These are phyloP conservation scores for Tulasnella sp. DNA, from an alignment of 768 basidiomycete species.

Conservation along the genomic window DNA sequence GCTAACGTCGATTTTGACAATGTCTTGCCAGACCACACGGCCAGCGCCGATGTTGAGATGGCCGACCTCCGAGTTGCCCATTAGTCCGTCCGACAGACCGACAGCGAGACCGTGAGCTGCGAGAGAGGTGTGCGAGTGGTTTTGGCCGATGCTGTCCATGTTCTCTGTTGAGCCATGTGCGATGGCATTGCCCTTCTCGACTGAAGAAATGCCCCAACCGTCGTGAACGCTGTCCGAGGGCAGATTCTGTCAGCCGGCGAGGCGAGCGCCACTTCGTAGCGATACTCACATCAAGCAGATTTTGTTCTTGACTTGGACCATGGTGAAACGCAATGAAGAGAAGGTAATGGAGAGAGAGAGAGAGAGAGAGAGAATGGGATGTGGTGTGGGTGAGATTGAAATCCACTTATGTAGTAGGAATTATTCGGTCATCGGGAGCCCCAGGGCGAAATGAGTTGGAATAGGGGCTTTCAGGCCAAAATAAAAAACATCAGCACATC, in stretches of 20 bases:
- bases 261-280: constrained; percentile 1
- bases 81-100: constrained; percentile 84
- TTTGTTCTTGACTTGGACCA: constrained; percentile 62
- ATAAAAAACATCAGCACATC: background rate
- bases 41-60: constrained; percentile 95
- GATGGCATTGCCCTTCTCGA: constrained; percentile 80
- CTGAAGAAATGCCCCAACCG: constrained; percentile 73
- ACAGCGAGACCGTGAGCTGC: constrained; percentile 87
- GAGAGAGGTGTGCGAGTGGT: constrained; percentile 63
- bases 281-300: constrained; percentile 76
- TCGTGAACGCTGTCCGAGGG: constrained; percentile 70
- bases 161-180: constrained; percentile 72
- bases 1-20: constrained; percentile 86
- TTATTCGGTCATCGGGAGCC: background rate
- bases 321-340: constrained; percentile 6
- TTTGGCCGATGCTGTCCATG: constrained; percentile 81
- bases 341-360: background rate
- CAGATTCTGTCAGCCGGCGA: background rate
- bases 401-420: constrained; percentile 3
- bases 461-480: constrained; percentile 3
- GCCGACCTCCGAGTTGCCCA: constrained; percentile 98
- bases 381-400: constrained; percentile 13
- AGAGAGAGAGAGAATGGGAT: background rate
- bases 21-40: constrained; percentile 95
- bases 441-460: constrained; percentile 14